These are phyloP conservation scores for Pythium phragmiticola DNA, from an alignment of 352 stramenopile genomes.

Conservation along the genomic window DNA sequence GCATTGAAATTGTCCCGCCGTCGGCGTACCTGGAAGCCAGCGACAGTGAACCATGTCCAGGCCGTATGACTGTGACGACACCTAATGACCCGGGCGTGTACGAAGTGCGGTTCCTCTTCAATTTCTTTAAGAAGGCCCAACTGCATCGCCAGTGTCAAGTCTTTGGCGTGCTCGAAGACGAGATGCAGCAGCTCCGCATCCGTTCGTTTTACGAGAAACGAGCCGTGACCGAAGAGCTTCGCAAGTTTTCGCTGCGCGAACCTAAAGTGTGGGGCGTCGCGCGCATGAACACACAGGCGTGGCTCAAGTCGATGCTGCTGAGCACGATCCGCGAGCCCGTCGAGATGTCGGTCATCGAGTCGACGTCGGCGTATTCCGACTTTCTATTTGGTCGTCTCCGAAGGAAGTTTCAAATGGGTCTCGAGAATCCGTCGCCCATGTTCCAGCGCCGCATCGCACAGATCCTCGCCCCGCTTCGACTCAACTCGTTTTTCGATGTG, in stretches of 20 bases:
- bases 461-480: constrained; percentile 41
- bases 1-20: constrained; percentile 51
- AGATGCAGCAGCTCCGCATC: constrained; percentile 62
- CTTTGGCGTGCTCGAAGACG: constrained; percentile 55
- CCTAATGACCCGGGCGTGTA: constrained; percentile 54
- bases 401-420: constrained; percentile 34
- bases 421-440: constrained; percentile 29
- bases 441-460: constrained; percentile 40
- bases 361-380: constrained; percentile 37
- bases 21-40: constrained; percentile 47
- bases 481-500: constrained; percentile 42
- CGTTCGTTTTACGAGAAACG: constrained; percentile 53
- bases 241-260: constrained; percentile 39
- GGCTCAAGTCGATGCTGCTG: constrained; percentile 52
- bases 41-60: constrained; percentile 37
- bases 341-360: constrained; percentile 30
- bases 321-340: constrained; percentile 44
- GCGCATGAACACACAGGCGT: constrained; percentile 46
- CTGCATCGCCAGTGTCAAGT: constrained; percentile 60
- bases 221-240: constrained; percentile 42
- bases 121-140: constrained; percentile 59
- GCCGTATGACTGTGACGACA: constrained; percentile 44
- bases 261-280: constrained; percentile 36
- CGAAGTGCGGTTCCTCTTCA: constrained; percentile 64
- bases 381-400: constrained; percentile 38